These are phyloP conservation scores for Pestalotiopsis sp. DNA, from an alignment of 2,329 filamentous ascomycete species.

Conservation along the genomic window DNA sequence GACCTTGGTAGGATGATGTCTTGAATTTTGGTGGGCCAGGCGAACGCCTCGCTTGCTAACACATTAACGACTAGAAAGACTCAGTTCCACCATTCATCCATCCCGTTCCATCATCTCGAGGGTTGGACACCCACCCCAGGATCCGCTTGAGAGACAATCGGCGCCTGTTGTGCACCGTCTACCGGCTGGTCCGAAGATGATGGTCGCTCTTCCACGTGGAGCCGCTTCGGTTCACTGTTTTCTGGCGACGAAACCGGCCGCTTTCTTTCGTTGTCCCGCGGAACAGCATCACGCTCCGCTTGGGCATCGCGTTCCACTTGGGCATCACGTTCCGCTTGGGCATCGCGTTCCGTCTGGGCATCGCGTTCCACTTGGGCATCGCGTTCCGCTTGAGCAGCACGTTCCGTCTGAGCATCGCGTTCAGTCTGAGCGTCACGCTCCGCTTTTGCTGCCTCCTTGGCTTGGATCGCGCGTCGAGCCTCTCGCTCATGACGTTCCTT, in stretches of 20 bases:
- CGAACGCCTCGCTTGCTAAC: too few species aligned
- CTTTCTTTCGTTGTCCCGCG: slow-evolving; percentile 5
- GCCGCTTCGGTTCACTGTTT: slow-evolving; percentile 2
- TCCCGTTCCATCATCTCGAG: too few species aligned
- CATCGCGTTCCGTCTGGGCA: too few species aligned
- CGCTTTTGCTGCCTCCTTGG: slow-evolving; percentile 2
- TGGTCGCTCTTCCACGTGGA: not conserved
- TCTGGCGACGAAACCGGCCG: slow-evolving; percentile 9
- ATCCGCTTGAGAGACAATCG: not conserved
- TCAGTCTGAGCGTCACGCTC: not conserved
- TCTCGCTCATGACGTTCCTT: slow-evolving; percentile 70
- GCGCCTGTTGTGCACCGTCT: not conserved
- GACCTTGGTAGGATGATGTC: too few species aligned
- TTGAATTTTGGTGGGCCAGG: too few species aligned
- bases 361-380: too few species aligned
- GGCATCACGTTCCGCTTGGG: too few species aligned
- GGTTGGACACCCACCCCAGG: too few species aligned
- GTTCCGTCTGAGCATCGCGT: too few species aligned
- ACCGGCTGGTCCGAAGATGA: not conserved
- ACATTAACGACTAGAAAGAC: too few species aligned
- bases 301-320: not conserved
- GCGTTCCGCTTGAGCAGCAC: too few species aligned
- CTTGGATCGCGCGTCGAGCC: slow-evolving; percentile 42
- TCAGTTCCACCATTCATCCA: too few species aligned
- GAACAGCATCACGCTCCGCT: not conserved